Evolutionary conservation across 2,329 filamentous ascomycete genomes (phyloP).

Genomic region (Pseudogymnoascus sp.): DNA sequence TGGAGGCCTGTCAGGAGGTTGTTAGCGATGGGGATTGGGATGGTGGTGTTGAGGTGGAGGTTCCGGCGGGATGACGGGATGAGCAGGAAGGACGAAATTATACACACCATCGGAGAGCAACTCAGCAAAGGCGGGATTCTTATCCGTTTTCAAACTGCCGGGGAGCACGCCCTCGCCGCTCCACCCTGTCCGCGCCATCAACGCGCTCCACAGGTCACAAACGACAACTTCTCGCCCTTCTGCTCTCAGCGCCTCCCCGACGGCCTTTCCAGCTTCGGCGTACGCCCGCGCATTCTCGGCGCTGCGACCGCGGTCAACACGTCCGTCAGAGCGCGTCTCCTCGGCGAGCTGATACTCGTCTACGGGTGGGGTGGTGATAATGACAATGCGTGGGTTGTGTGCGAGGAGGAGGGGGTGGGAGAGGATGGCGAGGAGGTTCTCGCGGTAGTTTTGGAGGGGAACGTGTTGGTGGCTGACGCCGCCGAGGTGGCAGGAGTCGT

Average conservation of each 20-base stretch:
- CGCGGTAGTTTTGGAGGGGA: constrained; percentile 52
- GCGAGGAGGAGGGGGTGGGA: constrained; percentile 61
- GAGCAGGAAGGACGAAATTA: not conserved
- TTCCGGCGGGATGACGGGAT: constrained; percentile 39
- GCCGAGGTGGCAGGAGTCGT: constrained; percentile 69
- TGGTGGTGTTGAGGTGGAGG: constrained; percentile 40
- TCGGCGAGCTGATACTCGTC: constrained; percentile 59
- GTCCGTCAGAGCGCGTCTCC: constrained; percentile 37
- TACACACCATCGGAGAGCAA: constrained; percentile 22
- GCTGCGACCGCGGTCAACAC: constrained; percentile 38
- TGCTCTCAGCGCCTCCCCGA: constrained; percentile 43
- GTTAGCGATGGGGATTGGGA: constrained; percentile 31
- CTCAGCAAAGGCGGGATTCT: not conserved
- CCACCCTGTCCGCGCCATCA: constrained; percentile 63
- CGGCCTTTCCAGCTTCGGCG: constrained; percentile 56
- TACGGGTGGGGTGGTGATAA: constrained; percentile 76
- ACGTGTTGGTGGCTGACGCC: constrained; percentile 65
- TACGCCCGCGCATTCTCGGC: constrained; percentile 42
- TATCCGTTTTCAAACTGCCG: not conserved
- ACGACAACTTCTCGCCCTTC: constrained; percentile 44
- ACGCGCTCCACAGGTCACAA: constrained; percentile 70
- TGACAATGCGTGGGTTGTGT: constrained; percentile 65
- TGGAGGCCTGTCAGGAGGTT: constrained; percentile 54
- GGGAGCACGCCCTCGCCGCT: constrained; percentile 42
- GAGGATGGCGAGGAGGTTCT: constrained; percentile 66